Percentiles rank a stretch among this genome's conserved stretches.
These are phyloP conservation scores for Prunus mira DNA, from an alignment of 306 rosid genomes.

Conservation along the genomic window DNA sequence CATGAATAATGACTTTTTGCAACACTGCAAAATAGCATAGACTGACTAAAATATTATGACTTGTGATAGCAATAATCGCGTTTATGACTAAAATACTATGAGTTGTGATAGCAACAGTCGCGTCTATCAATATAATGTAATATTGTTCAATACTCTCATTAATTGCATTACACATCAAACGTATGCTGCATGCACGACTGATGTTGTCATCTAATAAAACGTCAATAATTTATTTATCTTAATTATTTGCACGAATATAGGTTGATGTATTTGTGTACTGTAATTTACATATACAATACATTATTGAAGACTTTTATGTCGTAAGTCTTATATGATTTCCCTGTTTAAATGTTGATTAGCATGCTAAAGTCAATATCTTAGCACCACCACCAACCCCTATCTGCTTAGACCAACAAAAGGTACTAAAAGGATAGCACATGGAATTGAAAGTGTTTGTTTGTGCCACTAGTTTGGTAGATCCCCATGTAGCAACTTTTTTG, in stretches of 20 bases:
- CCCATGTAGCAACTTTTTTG: no score
- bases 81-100: background rate
- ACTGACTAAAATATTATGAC: background rate
- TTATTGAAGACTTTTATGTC: background rate
- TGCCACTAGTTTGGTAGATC: background rate
- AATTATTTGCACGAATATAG: no score
- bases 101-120: background rate
- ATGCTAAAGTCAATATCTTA: background rate
- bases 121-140: no score
- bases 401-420: background rate
- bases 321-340: background rate
- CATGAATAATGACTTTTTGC: background rate
- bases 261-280: background rate
- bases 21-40: background rate
- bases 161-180: background rate
- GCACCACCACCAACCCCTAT: background rate
- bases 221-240: background rate
- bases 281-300: no score
- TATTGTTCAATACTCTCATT: no score
- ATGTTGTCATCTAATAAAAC: background rate
- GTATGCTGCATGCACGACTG: accelerated
- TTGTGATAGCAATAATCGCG: background rate
- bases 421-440: background rate
- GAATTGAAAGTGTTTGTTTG: background rate
- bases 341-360: background rate